Conservation (phyloP, 805 yeast species). For the Metschnikowia lachancei region DNA sequence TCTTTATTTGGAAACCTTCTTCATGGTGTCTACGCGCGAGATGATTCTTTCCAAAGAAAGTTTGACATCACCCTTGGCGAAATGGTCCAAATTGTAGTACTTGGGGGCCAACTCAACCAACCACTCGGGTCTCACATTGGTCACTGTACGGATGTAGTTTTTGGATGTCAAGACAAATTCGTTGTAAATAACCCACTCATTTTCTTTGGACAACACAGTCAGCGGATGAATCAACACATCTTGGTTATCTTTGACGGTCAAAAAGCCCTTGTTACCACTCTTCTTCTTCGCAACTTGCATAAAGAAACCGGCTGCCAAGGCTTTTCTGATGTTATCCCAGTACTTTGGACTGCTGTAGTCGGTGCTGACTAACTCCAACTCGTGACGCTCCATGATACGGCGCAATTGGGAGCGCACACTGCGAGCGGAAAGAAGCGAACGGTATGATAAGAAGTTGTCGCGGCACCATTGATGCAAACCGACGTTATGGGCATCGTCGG, state of each 20-base stretch:
- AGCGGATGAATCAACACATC: conserved; percentile 94
- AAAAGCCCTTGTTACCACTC: conserved; percentile 72
- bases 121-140: conserved; percentile 90
- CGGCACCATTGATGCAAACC: conserved; percentile 86
- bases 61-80: conserved; percentile 68
- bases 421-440: conserved; percentile 83
- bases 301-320: conserved; percentile 88
- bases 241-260: conserved; percentile 93
- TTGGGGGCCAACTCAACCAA: conserved; percentile 75
- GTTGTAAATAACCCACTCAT: conserved; percentile 92
- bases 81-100: conserved; percentile 61
- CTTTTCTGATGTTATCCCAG: conserved; percentile 78
- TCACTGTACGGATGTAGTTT: conserved; percentile 92
- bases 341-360: conserved; percentile 57
- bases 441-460: conserved; percentile 77
- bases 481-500: conserved; percentile 64
- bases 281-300: conserved; percentile 97
- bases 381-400: conserved; percentile 78
- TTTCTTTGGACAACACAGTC: conserved; percentile 81
- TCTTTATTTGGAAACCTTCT: conserved; percentile 23
- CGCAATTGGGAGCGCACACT: conserved; percentile 81
- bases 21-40: conserved; percentile 45
- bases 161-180: conserved; percentile 93
- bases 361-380: conserved; percentile 68
- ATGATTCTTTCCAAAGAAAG: conserved; percentile 63